Conservation (phyloP, 1,139 yeast genomes). For the Sugiyamaella paludigena region DNA sequence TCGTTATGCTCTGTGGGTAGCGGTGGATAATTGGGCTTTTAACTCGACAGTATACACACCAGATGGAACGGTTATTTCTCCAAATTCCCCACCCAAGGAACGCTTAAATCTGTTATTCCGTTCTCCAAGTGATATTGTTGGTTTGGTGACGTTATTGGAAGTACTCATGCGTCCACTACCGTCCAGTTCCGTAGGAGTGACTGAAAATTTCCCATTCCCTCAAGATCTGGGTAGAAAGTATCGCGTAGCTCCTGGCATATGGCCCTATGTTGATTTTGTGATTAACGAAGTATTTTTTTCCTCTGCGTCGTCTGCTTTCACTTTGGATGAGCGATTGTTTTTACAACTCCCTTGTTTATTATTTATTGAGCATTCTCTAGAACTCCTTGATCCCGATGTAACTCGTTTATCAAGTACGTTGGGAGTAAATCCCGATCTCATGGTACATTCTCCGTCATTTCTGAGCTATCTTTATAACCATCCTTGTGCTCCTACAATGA, state of each 20-base stretch:
- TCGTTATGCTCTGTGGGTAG: constrained; percentile 62
- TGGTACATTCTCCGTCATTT: constrained; percentile 45
- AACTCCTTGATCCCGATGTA: constrained; percentile 62
- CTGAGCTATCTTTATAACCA: constrained; percentile 50
- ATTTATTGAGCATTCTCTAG: constrained; percentile 53
- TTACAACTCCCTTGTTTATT: constrained; percentile 56
- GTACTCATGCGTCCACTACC: constrained; percentile 35
- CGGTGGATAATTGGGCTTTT: constrained; percentile 73
- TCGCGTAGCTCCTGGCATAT: constrained; percentile 59
- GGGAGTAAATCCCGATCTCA: constrained; percentile 47
- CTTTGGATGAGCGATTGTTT: constrained; percentile 41
- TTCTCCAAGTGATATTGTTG: constrained; percentile 46
- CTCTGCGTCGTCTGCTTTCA: constrained; percentile 35
- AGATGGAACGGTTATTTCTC: constrained; percentile 30
- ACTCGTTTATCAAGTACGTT: constrained; percentile 40
- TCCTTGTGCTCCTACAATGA: constrained; percentile 66
- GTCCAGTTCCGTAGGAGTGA: constrained; percentile 26
- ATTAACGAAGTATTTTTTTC: constrained; percentile 62
- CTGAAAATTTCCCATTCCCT: constrained; percentile 52
- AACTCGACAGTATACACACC: constrained; percentile 33
- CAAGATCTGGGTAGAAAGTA: constrained; percentile 58
- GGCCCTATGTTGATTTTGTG: constrained; percentile 78
- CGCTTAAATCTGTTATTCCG: constrained; percentile 33
- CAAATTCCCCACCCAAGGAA: constrained; percentile 30
- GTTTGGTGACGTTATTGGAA: constrained; percentile 56